These are phyloP conservation scores for Acephala macrosclerotiorum DNA, from an alignment of 2,329 filamentous ascomycete species.

Conservation along the genomic window DNA sequence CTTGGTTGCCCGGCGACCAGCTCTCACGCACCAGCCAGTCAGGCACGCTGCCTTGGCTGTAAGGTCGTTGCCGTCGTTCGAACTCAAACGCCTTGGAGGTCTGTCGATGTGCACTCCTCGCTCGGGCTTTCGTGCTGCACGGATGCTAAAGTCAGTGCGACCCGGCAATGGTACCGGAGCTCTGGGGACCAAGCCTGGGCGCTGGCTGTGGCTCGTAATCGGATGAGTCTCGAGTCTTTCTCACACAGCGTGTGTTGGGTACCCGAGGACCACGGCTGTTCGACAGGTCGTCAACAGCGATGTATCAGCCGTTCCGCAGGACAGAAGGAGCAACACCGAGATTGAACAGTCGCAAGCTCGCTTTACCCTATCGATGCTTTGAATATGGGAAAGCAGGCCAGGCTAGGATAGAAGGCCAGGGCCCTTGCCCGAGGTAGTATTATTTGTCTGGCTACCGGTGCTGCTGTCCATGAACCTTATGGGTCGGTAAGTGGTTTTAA, in stretches of 20 bases:
- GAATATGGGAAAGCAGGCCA: background rate
- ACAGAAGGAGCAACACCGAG: slow-evolving; percentile 18
- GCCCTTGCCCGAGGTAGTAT: slow-evolving; percentile 8
- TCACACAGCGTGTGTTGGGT: background rate
- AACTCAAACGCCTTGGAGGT: slow-evolving; percentile 1
- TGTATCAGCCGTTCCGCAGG: slow-evolving; percentile 17
- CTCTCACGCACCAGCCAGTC: background rate
- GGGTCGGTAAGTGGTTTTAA: background rate
- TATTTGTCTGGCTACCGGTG: background rate
- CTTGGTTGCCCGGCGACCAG: slow-evolving; percentile 7
- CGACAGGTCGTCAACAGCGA: background rate
- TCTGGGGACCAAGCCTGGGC: slow-evolving; percentile 10
- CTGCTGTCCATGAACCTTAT: background rate
- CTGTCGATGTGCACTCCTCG: background rate
- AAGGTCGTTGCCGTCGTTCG: slow-evolving; percentile 6
- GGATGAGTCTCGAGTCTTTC: background rate
- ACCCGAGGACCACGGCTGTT: slow-evolving; percentile 6
- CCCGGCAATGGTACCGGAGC: slow-evolving; percentile 20
- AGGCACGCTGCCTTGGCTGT: background rate
- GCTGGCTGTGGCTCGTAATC: background rate
- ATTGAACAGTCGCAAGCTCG: slow-evolving; percentile 13
- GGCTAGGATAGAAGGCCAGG: background rate
- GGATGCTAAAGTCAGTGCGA: slow-evolving; percentile 18
- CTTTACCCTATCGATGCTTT: slow-evolving; percentile 15
- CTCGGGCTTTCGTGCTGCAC: slow-evolving; percentile 4